Evolutionary conservation across 2,329 filamentous ascomycete genomes (phyloP).

Genomic region (Aspergillus pseudotamarii): DNA sequence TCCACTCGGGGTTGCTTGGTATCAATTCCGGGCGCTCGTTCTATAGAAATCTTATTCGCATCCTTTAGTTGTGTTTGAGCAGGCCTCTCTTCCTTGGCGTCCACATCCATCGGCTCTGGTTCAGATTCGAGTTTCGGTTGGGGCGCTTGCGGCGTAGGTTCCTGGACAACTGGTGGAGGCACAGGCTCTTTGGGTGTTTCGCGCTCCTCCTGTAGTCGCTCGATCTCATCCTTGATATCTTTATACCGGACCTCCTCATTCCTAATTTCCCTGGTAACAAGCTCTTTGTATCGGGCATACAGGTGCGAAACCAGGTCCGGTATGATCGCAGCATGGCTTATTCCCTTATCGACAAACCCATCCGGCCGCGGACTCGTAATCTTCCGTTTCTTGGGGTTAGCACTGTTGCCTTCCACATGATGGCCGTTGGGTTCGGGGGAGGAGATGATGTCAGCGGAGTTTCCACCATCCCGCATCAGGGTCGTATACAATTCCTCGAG

Average conservation of each 20-base stretch:
- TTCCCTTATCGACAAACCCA: conserved; percentile 64
- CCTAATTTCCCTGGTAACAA: conserved; percentile 69
- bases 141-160: conserved; percentile 9
- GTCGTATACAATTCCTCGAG: conserved; percentile 77
- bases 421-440: conserved; percentile 36
- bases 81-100: conserved; percentile 28
- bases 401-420: conserved; percentile 26
- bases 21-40: conserved; percentile 7
- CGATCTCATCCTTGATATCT: conserved; percentile 67
- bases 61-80: conserved; percentile 14
- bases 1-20: conserved; percentile 11
- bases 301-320: conserved; percentile 72
- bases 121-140: conserved; percentile 19
- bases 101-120: conserved; percentile 32
- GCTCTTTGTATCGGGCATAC: conserved; percentile 73
- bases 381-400: conserved; percentile 73
- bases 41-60: conserved; percentile 8
- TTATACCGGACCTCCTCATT: conserved; percentile 72
- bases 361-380: conserved; percentile 65
- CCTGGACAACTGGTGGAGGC: conserved; percentile 5
- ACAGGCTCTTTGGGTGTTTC: conserved; percentile 41
- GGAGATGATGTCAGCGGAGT: conserved; percentile 39
- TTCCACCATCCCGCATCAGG: conserved; percentile 74
- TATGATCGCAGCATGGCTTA: conserved; percentile 67
- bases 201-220: conserved; percentile 65